phyloP scores from a whole-genome alignment of 768 basidiomycete species.

The Lactifluus hygrophoroides region DNA sequence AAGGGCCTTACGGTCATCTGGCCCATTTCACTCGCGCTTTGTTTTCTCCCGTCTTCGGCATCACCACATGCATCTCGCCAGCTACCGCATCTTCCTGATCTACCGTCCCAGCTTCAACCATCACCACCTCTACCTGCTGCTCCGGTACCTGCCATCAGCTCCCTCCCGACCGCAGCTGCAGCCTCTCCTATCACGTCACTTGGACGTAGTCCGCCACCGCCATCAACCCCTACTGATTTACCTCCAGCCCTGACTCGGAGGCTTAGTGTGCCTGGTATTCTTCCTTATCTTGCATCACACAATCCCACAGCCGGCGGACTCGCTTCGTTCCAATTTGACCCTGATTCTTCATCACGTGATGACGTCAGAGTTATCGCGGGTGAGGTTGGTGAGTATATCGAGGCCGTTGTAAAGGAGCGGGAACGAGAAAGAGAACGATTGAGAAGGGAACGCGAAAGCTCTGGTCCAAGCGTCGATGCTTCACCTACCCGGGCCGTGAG shows the following conservation, averaged over 20 bases:
- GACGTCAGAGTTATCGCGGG: conserved; percentile 46
- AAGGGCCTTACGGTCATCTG: conserved; percentile 72
- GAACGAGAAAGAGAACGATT: conserved; percentile 71
- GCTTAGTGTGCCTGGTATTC: not conserved
- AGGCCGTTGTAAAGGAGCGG: conserved; percentile 64
- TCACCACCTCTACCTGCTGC: conserved; percentile 36
- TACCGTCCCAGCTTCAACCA: conserved; percentile 54
- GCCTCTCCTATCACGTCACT: conserved; percentile 9
- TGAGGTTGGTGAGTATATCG: conserved; percentile 64
- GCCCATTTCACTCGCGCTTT: conserved; percentile 51
- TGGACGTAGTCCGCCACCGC: conserved; percentile 2
- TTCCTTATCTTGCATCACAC: not conserved
- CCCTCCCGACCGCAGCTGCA: conserved; percentile 1
- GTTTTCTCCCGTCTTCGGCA: conserved; percentile 32
- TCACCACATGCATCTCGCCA: conserved; percentile 33
- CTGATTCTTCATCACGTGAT: conserved; percentile 24
- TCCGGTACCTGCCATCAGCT: conserved; percentile 18
- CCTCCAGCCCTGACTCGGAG: conserved; percentile 15
- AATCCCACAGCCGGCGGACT: conserved; percentile 30
- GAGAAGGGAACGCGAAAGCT: conserved; percentile 53
- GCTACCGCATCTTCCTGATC: conserved; percentile 50
- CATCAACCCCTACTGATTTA: conserved; percentile 6
- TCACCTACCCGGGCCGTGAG: conserved; percentile 11
- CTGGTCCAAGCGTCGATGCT: conserved; percentile 15
- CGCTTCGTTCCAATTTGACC: conserved; percentile 39